Evolutionary conservation across 2,329 filamentous ascomycete species (phyloP).

Genomic region (Dactylella cylindrospora): DNA sequence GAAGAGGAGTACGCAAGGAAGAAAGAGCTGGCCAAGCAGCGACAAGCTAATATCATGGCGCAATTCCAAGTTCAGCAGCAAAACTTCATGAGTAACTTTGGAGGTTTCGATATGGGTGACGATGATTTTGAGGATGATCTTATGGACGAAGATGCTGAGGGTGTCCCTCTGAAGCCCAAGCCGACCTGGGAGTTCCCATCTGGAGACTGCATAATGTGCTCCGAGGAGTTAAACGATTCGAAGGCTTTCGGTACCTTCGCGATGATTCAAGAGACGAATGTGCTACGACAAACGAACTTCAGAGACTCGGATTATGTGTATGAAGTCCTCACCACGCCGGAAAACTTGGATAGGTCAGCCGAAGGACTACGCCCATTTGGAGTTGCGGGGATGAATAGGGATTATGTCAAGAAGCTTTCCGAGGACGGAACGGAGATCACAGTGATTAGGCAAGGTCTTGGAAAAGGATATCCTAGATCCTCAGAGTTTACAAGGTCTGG

Average conservation of each 20-base stretch:
- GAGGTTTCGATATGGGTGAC: slow-evolving; percentile 58
- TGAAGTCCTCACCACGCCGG: slow-evolving; percentile 76
- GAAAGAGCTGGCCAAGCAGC: slow-evolving; percentile 84
- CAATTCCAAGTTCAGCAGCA: slow-evolving; percentile 98
- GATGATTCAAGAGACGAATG: slow-evolving; percentile 79
- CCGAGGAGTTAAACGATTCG: slow-evolving; percentile 90
- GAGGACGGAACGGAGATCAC: slow-evolving; percentile 69
- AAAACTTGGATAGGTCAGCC: slow-evolving; percentile 79
- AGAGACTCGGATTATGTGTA: slow-evolving; percentile 79
- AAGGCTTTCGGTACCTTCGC: slow-evolving; percentile 91
- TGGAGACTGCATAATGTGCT: slow-evolving; percentile 92
- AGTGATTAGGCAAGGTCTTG: slow-evolving; percentile 76
- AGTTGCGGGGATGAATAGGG: slow-evolving; percentile 81
- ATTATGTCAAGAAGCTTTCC: slow-evolving; percentile 73
- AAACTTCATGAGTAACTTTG: slow-evolving; percentile 73
- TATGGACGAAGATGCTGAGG: slow-evolving; percentile 65
- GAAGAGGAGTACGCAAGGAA: slow-evolving; percentile 77
- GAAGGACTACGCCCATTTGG: slow-evolving; percentile 85
- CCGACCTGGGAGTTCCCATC: slow-evolving; percentile 87
- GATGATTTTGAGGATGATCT: slow-evolving; percentile 78
- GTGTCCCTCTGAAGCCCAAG: slow-evolving; percentile 67
- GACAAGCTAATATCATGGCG: slow-evolving; percentile 93
- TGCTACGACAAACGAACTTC: slow-evolving; percentile 82
- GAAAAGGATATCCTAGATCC: slow-evolving; percentile 76
- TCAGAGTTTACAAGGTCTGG: slow-evolving; percentile 54